These are phyloP conservation scores for Casaregolazyma lundiana DNA, from an alignment of 1,139 yeast species.

Conservation along the genomic window DNA sequence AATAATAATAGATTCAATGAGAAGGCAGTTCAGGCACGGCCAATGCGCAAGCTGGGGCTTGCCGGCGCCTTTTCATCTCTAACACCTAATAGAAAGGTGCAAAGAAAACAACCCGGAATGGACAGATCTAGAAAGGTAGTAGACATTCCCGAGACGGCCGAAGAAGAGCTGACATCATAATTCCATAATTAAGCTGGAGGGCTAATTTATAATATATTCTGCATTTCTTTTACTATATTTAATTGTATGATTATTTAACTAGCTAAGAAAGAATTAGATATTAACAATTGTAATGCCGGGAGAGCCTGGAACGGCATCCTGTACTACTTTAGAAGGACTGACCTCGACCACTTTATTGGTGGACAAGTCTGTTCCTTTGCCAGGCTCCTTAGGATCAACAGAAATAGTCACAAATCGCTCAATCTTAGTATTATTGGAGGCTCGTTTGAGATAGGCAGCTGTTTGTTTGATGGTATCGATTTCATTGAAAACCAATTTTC, in stretches of 20 bases:
- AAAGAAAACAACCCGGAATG: not conserved
- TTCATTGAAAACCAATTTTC: constrained; percentile 82
- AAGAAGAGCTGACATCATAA: constrained; percentile 2
- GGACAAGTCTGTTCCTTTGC: constrained; percentile 56
- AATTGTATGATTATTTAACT: constrained; percentile 8
- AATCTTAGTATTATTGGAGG: constrained; percentile 61
- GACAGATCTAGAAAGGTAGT: constrained; percentile 5
- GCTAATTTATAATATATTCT: not conserved
- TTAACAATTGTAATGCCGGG: constrained; percentile 83
- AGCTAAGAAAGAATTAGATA: constrained; percentile 1
- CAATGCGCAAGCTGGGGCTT: constrained; percentile 6
- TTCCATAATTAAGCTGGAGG: not conserved
- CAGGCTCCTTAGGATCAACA: constrained; percentile 53
- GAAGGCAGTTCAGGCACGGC: constrained; percentile 20
- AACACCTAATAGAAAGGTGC: constrained; percentile 1
- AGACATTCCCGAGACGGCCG: constrained; percentile 8
- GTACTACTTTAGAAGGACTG: constrained; percentile 64
- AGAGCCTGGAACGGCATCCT: constrained; percentile 85
- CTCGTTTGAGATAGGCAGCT: constrained; percentile 51
- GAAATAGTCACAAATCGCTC: constrained; percentile 55
- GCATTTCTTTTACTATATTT: constrained; percentile 9
- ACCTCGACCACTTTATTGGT: constrained; percentile 71
- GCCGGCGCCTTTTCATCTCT: constrained; percentile 10
- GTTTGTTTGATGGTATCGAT: constrained; percentile 55
- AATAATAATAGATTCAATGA: constrained; percentile 23